phyloP scores from a whole-genome alignment of 2,329 filamentous ascomycete species.

The Teratosphaeria pseudoeucalypti region DNA sequence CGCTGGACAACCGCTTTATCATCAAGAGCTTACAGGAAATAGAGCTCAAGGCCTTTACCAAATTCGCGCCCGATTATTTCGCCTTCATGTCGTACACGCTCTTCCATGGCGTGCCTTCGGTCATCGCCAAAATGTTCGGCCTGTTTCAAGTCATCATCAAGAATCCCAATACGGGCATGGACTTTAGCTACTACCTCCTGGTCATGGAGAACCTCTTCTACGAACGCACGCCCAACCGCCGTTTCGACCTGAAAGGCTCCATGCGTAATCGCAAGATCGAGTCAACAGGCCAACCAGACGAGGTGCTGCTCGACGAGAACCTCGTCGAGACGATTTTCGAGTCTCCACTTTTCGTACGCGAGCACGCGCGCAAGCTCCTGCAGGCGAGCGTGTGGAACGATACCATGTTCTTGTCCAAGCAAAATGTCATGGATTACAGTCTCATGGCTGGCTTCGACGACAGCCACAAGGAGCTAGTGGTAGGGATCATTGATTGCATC shows the following conservation, averaged over 20 bases:
- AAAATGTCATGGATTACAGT: constrained; percentile 98
- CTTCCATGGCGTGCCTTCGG: constrained; percentile 84
- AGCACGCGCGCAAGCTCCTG: constrained; percentile 91
- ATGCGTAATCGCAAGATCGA: constrained; percentile 99
- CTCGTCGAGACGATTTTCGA: constrained; percentile 99
- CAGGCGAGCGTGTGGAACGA: constrained; percentile 94
- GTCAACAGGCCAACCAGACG: constrained; percentile 87
- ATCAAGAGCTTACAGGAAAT: constrained; percentile 84
- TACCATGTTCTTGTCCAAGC: constrained; percentile 83
- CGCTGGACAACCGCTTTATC: constrained; percentile 84
- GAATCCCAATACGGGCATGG: constrained; percentile 79
- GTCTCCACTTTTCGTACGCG: constrained; percentile 84
- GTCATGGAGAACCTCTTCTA: constrained; percentile 99
- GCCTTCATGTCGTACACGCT: constrained; percentile 92
- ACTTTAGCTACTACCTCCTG: constrained; percentile 88
- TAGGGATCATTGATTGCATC: constrained; percentile 97
- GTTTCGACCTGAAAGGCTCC: constrained; percentile 85
- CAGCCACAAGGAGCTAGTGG: constrained; percentile 75
- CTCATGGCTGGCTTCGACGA: constrained; percentile 98
- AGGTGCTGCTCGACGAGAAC: constrained; percentile 94
- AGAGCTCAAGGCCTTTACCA: constrained; percentile 86
- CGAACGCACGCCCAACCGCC: constrained; percentile 73
- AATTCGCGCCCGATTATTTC: constrained; percentile 94
- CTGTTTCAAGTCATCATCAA: constrained; percentile 98
- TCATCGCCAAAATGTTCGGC: constrained; percentile 98